Evolutionary conservation across 768 basidiomycete genomes (phyloP).

Genomic region (Mrakia frigida): DNA sequence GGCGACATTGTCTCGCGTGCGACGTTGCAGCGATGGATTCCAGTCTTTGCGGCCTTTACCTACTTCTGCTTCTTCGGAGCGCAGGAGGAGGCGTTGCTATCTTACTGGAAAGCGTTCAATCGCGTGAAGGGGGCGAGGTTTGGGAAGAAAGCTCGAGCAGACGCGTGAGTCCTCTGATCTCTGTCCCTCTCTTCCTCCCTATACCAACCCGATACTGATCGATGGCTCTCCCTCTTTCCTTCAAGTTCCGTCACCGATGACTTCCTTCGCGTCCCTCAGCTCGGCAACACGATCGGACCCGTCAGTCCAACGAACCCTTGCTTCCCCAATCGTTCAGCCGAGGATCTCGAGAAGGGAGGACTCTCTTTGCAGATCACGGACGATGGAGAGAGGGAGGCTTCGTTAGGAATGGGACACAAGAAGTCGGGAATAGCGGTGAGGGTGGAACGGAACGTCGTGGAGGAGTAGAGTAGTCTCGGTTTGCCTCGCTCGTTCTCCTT

Average conservation of each 20-base stretch:
- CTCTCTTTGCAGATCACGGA: neutral
- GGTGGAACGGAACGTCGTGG: neutral
- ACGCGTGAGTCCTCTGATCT: neutral
- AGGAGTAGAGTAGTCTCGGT: neutral
- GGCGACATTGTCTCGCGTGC: neutral
- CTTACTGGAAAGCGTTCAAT: neutral
- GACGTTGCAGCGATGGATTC: conserved; percentile 14
- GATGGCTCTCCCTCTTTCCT: neutral
- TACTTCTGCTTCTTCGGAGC: conserved; percentile 33
- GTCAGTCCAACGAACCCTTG: neutral
- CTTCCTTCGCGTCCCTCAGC: conserved; percentile 1
- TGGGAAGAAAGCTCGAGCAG: too few species aligned
- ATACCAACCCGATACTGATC: neutral
- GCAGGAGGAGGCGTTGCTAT: conserved; percentile 17
- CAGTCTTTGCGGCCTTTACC: conserved; percentile 14
- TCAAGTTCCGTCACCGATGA: too few species aligned
- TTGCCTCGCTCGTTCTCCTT: neutral
- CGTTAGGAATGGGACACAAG: conserved; percentile 3
- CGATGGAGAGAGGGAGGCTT: neutral
- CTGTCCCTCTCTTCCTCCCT: too few species aligned
- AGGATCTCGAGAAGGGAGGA: conserved; percentile 7
- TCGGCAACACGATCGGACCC: conserved; percentile 9
- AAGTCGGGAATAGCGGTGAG: neutral
- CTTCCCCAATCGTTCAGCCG: neutral
- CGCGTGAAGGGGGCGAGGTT: neutral